Base-by-base conservation (phyloP, 495 filamentous ascomycete species). In the Durotheca rogersii region DNA sequence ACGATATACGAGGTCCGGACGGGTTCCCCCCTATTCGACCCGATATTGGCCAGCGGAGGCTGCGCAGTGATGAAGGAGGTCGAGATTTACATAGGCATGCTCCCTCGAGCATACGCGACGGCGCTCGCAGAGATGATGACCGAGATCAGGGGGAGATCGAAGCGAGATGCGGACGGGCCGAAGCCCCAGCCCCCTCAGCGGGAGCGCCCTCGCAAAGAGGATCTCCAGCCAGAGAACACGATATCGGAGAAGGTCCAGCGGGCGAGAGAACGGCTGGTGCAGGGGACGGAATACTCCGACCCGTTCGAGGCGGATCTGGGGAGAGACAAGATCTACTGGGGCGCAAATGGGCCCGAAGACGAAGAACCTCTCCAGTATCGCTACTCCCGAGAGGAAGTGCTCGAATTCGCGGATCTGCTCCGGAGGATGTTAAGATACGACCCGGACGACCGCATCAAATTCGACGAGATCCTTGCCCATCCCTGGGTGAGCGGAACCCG, bases 1-100 rank as follows among this genome's bases (percentile, higher is more conserved):
- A 60, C 53, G 6, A 19, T 69, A 1, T 32, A 6, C n/a, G 21
- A 62, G 17, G 35, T 67, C 12, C 36, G 51, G 0, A 29, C 37
- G 1, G 18, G 19, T 17, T 0, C 0, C 2, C 25, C 18, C 7
- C 17, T 47, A 18, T 47, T 47, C 9, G 2, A 7, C 41, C 32
- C 12, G 1, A 19, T n/a, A 12, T 29, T 3, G 12, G 25, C 1
- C n/a, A 7, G 17, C 3, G 25, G 41, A 3, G 0, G 48, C n/a
- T 1, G 15, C 11, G 12, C 17, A 0, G n/a, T 9, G 1, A 1
- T 56, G 7, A 1, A 16, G 6, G 20, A 39, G 6, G 25, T 64
- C 17, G 60, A 65, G 29, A 16, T 12, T 0, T 34, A 27, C 15
- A 7, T 66, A 7, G 61, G 65, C 1, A 41, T 42, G 2, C 27